Evolutionary conservation across 805 yeast genomes (phyloP), one percentile per base, ranked within the genome.

Genomic region (Teunomyces tritomae): DNA sequence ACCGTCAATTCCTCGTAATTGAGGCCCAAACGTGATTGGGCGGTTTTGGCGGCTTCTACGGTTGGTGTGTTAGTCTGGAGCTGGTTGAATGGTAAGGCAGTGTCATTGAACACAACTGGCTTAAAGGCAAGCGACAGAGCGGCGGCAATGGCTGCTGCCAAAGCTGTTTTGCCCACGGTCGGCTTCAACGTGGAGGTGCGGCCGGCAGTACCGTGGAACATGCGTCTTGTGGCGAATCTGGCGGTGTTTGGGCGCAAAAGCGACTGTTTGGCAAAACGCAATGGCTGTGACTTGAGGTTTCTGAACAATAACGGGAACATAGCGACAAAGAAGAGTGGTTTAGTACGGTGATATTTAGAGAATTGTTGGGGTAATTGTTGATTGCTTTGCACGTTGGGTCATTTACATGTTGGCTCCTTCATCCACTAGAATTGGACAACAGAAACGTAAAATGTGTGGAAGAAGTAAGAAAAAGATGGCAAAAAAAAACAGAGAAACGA

Each of bases 1-100:
- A 82, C 64, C 11, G 87, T 75, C 56, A 84, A 67, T 56, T 84
- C 85, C 55, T 77, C 77, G 58, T 84, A 84, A 63, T 80, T 78
- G 52, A 83, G 64, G n/a, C 70, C 71, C 46, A 79, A 55, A 17
- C 63, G 55, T 8, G 65, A 53, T 40, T 51, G 33, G 17, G 26
- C 27, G 13, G 29, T 55, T 40, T 51, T 41, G 14, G 13, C 27
- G 13, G 29, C 40, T 28, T 11, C 13, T 3, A 28, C 28, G 11
- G 29, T n/a, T 3, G 28, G 40, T 37, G 29, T 37, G 29, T 24
- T 26, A 26, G 40, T n/a, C 40, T 37, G 40, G 29, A 37, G 40
- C 40, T 37, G 40, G 6, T 37, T 28, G 13, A 24, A 37, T 5
- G 40, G 40, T 16, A 37, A 24, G 4, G 40, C 52, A 2, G 49